These are phyloP conservation scores for Chlamydomonas incerta DNA, from an alignment of 139 green algal species.

Conservation along the genomic window DNA sequence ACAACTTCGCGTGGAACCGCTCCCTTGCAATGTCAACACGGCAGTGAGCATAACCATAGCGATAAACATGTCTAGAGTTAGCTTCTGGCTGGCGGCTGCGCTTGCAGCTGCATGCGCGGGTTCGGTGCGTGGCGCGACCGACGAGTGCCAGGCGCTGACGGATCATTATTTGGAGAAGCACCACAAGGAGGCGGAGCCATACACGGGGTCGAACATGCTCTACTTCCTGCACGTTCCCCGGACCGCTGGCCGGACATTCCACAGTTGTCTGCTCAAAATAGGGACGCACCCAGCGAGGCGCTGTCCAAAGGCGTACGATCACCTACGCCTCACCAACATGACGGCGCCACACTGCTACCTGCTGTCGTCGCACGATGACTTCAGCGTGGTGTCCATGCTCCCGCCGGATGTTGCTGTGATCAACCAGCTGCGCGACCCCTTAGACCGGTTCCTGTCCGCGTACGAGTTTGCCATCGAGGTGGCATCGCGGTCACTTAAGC, in stretches of 20 bases:
- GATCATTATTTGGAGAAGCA: conserved; percentile 60
- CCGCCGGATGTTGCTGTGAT: conserved; percentile 63
- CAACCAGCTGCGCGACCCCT: conserved; percentile 81
- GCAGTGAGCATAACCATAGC: background rate
- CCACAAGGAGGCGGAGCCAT: conserved; percentile 56
- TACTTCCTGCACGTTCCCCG: conserved; percentile 97
- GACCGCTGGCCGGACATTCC: conserved; percentile 91
- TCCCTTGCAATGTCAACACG: too few species aligned
- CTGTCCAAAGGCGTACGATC: conserved; percentile 89
- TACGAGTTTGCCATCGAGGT: conserved; percentile 90
- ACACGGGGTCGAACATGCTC: conserved; percentile 70
- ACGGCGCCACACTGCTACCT: conserved; percentile 75
- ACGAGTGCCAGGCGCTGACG: conserved; percentile 45
- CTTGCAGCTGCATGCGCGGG: background rate
- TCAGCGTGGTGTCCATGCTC: conserved; percentile 77
- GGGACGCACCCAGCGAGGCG: conserved; percentile 54
- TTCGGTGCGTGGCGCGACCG: background rate
- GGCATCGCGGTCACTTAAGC: conserved; percentile 50
- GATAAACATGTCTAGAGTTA: background rate
- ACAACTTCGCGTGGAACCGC: too few species aligned
- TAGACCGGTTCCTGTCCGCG: conserved; percentile 83
- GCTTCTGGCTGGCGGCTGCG: background rate
- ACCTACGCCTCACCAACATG: conserved; percentile 76
- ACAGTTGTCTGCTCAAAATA: conserved; percentile 88
- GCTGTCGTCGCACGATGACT: conserved; percentile 92